Evolutionary conservation across 768 basidiomycete genomes (phyloP).

Genomic region (Serendipita indica): DNA sequence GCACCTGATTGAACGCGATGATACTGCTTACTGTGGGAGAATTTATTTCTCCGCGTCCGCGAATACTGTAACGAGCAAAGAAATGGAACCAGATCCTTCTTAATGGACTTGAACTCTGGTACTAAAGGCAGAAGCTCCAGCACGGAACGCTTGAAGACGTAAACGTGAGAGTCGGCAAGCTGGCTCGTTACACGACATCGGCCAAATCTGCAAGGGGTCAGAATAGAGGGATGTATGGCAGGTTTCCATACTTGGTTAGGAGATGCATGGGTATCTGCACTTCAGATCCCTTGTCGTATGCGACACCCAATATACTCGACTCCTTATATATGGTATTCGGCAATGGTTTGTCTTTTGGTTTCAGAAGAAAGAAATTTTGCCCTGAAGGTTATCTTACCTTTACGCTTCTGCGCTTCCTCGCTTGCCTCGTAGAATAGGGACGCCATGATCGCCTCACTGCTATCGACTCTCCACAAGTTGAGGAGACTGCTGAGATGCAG

Average conservation of each 20-base stretch:
- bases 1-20: constrained; percentile 1
- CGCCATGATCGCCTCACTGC: constrained; percentile 40
- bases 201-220: neutral
- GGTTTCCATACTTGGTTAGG: constrained; percentile 40
- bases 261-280: constrained; percentile 62
- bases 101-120: constrained; percentile 59
- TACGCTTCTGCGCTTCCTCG: constrained; percentile 12
- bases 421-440: constrained; percentile 23
- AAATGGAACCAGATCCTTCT: constrained; percentile 89
- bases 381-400: constrained; percentile 7
- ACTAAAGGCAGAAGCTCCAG: constrained; percentile 51
- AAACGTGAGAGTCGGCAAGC: constrained; percentile 79
- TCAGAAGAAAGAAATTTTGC: neutral
- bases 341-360: neutral
- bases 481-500: constrained; percentile 57
- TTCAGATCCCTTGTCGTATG: constrained; percentile 54
- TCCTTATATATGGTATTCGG: neutral
- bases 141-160: constrained; percentile 64
- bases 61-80: constrained; percentile 69
- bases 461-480: constrained; percentile 68
- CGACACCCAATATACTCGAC: constrained; percentile 28
- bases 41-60: constrained; percentile 16
- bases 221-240: constrained; percentile 12
- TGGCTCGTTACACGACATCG: constrained; percentile 41
- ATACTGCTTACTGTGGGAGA: constrained; percentile 17